These are phyloP conservation scores for Kodamaea hsintzibuensis DNA, from an alignment of 805 yeast species.

Conservation along the genomic window DNA sequence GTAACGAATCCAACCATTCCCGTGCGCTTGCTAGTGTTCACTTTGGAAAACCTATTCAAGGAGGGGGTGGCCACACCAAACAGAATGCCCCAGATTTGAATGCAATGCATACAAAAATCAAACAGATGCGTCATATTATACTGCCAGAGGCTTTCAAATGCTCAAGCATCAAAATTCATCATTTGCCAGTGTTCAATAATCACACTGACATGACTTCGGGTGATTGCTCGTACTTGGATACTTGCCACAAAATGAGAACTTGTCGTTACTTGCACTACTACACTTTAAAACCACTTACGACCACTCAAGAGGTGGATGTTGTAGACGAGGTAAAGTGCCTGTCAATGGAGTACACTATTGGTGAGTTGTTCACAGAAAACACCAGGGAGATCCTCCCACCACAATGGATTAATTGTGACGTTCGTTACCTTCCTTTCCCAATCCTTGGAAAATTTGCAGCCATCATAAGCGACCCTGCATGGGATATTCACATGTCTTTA, in stretches of 20 bases:
- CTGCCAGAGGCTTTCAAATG: conserved; percentile 23
- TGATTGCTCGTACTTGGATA: conserved; percentile 91
- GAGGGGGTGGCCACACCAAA: conserved; percentile 10
- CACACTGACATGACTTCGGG: conserved; percentile 76
- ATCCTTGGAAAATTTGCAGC: conserved; percentile 78
- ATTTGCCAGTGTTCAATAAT: conserved; percentile 27
- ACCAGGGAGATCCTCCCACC: conserved; percentile 48
- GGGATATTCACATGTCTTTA: conserved; percentile 92
- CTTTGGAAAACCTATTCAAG: conserved; percentile 16
- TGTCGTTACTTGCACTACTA: conserved; percentile 84
- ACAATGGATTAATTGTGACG: conserved; percentile 89
- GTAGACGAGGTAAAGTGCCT: conserved; percentile 10
- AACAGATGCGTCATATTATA: conserved; percentile 12
- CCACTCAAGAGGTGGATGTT: conserved; percentile 5
- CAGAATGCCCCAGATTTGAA: conserved; percentile 4
- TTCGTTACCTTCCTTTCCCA: conserved; percentile 67
- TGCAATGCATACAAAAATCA: conserved; percentile 3
- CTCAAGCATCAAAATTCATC: conserved; percentile 27
- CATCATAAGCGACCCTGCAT: conserved; percentile 90
- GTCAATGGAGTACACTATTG: conserved; percentile 46
- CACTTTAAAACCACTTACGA: conserved; percentile 42
- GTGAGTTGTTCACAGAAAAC: conserved; percentile 44
- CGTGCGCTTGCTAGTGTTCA: conserved; percentile 23
- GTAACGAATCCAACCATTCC: conserved; percentile 44
- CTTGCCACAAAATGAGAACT: conserved; percentile 81